Evolutionary conservation across 2,329 filamentous ascomycete genomes (phyloP).

Genomic region (Paecilomyces variotii): DNA sequence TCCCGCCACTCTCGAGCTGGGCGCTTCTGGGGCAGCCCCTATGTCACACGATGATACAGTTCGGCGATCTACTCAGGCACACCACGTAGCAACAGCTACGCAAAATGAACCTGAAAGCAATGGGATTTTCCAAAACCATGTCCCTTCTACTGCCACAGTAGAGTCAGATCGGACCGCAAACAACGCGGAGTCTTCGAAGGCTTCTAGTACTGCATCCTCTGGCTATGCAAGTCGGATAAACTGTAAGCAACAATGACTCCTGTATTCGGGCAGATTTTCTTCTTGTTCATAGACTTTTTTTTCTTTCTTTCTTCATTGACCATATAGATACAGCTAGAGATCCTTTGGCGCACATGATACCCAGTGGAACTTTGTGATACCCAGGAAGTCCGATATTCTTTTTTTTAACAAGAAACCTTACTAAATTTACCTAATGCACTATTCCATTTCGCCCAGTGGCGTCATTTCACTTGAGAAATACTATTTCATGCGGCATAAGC

Average conservation of each 20-base stretch:
- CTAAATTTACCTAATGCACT: background rate
- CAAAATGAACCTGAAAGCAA: background rate
- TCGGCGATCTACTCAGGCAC: background rate
- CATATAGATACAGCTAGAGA: background rate
- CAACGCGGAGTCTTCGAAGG: background rate
- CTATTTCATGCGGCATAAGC: background rate
- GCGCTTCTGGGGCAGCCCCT: background rate
- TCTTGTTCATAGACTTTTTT: background rate
- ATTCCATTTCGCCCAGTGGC: background rate
- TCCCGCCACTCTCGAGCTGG: background rate
- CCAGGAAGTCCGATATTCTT: background rate
- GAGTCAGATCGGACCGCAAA: background rate
- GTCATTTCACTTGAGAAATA: background rate
- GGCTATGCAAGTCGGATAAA: background rate
- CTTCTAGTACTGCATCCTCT: background rate
- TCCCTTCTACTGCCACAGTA: background rate
- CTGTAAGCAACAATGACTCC: background rate
- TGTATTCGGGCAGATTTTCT: background rate
- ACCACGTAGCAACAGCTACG: background rate
- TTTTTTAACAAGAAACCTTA: background rate
- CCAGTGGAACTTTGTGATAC: background rate
- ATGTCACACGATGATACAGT: background rate
- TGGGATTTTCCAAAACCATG: background rate
- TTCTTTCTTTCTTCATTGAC: background rate
- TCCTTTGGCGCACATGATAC: background rate